These are phyloP conservation scores for Pelargonium australe DNA, from an alignment of 441 rosid genomes.

Conservation along the genomic window DNA sequence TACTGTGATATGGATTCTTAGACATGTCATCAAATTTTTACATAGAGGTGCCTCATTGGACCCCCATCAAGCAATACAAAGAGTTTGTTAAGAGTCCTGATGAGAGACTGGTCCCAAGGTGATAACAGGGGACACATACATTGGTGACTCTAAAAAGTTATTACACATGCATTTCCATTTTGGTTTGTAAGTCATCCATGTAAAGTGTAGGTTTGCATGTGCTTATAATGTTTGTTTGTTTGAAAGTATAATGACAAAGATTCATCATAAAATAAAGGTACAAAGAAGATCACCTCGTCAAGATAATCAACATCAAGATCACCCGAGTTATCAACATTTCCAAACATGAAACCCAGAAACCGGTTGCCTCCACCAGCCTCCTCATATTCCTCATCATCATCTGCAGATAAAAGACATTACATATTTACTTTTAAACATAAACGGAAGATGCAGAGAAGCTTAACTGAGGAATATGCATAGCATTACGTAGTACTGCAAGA, in stretches of 20 bases:
- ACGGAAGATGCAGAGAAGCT: neutral
- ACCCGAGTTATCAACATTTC: conserved; percentile 89
- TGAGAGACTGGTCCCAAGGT: neutral
- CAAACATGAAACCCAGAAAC: conserved; percentile 86
- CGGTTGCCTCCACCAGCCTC: conserved; percentile 62
- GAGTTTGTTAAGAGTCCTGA: neutral
- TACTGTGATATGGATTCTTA: neutral
- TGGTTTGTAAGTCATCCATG: neutral
- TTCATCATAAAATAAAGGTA: conserved; percentile 3
- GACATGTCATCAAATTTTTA: neutral
- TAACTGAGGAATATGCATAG: neutral
- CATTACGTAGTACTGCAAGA: neutral
- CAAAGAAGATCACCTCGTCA: conserved; percentile 58
- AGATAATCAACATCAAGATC: conserved; percentile 97
- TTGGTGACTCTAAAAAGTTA: neutral
- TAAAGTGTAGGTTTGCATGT: neutral
- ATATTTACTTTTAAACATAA: neutral
- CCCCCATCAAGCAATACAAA: neutral
- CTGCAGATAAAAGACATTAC: conserved; percentile 29
- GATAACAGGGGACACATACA: neutral
- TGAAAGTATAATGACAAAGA: neutral
- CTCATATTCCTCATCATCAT: conserved; percentile 81
- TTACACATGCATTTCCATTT: neutral
- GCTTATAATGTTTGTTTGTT: neutral
- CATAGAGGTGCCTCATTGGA: neutral